These are phyloP conservation scores for Coleophoma eucalyptorum DNA, from an alignment of 2,329 filamentous ascomycete species.

Conservation along the genomic window DNA sequence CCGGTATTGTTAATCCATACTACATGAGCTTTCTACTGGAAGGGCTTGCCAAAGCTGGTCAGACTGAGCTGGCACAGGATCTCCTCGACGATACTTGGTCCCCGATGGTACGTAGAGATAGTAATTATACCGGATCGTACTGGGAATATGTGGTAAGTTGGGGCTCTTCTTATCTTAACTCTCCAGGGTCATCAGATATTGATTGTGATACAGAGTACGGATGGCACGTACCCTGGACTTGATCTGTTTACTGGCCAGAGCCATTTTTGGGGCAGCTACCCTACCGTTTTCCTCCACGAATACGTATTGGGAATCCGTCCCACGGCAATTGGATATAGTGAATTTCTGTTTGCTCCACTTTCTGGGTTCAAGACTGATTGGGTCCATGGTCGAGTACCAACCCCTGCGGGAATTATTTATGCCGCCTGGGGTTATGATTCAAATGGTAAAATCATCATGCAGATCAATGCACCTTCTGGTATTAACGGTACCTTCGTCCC, in stretches of 20 bases:
- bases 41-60: conserved; percentile 27
- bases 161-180: too few species aligned
- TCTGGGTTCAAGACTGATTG: too few species aligned
- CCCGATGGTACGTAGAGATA: conserved; percentile 33
- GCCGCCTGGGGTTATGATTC: too few species aligned
- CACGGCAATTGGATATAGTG: too few species aligned
- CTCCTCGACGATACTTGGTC: conserved; percentile 36
- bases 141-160: conserved; percentile 40
- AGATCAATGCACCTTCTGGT: too few species aligned
- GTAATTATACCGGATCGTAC: conserved; percentile 33
- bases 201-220: conserved; percentile 8
- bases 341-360: too few species aligned
- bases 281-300: conserved; percentile 39
- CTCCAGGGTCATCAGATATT: too few species aligned
- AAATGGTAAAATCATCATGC: too few species aligned
- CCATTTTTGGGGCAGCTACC: conserved; percentile 41
- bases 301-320: conserved; percentile 14
- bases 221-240: conserved; percentile 32
- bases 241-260: conserved; percentile 36
- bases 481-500: too few species aligned
- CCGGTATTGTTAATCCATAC: conserved; percentile 29
- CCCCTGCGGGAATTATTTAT: too few species aligned
- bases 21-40: conserved; percentile 40
- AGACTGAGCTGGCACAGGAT: conserved; percentile 10
- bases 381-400: too few species aligned